Conservation (phyloP, 2,329 filamentous ascomycete genomes). For the Didymella pomorum region DNA sequence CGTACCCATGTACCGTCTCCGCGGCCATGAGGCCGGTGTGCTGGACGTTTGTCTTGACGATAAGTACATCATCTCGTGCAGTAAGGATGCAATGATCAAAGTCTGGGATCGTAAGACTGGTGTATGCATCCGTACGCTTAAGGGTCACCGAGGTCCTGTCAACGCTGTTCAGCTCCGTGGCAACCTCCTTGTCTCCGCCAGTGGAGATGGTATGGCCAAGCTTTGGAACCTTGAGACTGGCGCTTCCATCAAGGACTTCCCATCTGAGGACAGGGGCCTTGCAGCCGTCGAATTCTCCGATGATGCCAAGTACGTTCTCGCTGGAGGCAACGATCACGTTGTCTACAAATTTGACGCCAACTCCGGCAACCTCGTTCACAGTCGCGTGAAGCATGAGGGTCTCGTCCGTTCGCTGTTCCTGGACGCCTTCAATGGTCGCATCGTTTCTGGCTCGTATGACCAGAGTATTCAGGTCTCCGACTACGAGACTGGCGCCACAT, state of each 20-base stretch:
- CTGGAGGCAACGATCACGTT: constrained; percentile 92
- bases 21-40: constrained; percentile 84
- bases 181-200: constrained; percentile 91
- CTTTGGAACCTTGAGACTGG: constrained; percentile 94
- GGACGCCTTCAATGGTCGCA: constrained; percentile 82
- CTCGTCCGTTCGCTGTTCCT: constrained; percentile 91
- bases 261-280: constrained; percentile 88
- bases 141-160: constrained; percentile 88
- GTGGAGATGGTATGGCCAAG: constrained; percentile 90
- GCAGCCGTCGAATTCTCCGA: constrained; percentile 97
- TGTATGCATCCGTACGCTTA: constrained; percentile 76
- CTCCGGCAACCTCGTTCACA: constrained; percentile 82
- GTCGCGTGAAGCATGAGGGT: constrained; percentile 82
- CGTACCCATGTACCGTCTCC: constrained; percentile 75
- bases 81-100: constrained; percentile 92
- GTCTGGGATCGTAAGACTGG: constrained; percentile 91
- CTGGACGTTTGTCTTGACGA: constrained; percentile 93
- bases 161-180: constrained; percentile 96
- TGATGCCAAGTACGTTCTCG: constrained; percentile 91
- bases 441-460: constrained; percentile 94
- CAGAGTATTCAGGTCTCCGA: constrained; percentile 95
- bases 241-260: constrained; percentile 87
- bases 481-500: constrained; percentile 77
- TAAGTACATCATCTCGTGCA: constrained; percentile 93
- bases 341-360: constrained; percentile 97